Percentiles rank a stretch among this genome's conserved stretches.
phyloP scores from a whole-genome alignment of 164 flowering plant species.

The Vitis rotundifolia region DNA sequence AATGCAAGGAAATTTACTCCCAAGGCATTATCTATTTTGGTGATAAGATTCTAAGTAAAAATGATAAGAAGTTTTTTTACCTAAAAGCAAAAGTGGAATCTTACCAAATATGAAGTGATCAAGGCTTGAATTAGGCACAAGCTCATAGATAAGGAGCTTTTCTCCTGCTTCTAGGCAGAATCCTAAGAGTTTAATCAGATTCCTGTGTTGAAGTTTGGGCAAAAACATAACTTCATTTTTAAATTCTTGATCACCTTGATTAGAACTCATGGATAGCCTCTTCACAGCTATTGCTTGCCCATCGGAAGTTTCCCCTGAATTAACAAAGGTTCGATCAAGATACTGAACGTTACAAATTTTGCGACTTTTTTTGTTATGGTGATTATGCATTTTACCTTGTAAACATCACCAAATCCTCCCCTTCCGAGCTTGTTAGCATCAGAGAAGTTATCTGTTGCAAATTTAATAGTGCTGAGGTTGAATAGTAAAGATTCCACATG shows the following conservation, averaged over 20 bases:
- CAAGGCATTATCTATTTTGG: too few relatives aligned
- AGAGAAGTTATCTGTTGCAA: too few relatives aligned
- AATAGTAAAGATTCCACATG: too few relatives aligned
- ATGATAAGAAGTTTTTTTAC: neutral
- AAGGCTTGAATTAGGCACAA: conserved; percentile 21
- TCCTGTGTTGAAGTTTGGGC: conserved; percentile 24
- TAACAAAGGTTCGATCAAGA: too few relatives aligned
- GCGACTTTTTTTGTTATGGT: too few relatives aligned
- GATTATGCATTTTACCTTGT: too few relatives aligned
- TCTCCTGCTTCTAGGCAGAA: conserved; percentile 16
- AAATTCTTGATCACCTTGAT: conserved; percentile 24
- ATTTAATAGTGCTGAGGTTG: too few relatives aligned
- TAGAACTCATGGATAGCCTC: conserved; percentile 16
- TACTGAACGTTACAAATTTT: too few relatives aligned
- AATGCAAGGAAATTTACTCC: too few relatives aligned
- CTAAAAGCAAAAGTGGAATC: conserved; percentile 8
- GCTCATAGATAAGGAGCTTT: conserved; percentile 24
- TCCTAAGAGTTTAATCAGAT: conserved; percentile 21
- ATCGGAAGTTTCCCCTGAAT: conserved; percentile 15
- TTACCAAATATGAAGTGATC: conserved; percentile 14
- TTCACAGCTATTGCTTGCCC: conserved; percentile 25
- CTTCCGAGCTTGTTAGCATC: too few relatives aligned
- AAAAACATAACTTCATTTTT: conserved; percentile 23
- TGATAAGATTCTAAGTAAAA: neutral
- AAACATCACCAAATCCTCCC: too few relatives aligned